Evolutionary conservation across 805 yeast genomes (phyloP), one percentile per base, ranked within the genome.

Genomic region (Ogataea pini): DNA sequence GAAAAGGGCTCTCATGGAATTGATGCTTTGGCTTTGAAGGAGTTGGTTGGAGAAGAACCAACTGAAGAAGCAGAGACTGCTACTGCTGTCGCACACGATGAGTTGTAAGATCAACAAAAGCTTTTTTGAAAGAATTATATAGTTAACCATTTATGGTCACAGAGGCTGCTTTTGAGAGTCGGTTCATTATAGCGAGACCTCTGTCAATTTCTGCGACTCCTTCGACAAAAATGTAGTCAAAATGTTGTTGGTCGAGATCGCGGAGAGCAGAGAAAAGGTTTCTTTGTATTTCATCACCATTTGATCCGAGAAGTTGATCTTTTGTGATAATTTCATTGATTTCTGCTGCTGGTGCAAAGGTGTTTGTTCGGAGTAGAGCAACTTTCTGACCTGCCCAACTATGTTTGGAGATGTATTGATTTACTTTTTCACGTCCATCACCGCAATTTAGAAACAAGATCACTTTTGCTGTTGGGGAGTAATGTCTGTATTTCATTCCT

Each of bases 401-500:
- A 31, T 53, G 37, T 18, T 24, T 31, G 4, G 25, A 44, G 24
- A 59, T 42, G 14, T 51, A 51, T 18, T 48, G 44, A 17, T 50
- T 44, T 2, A 52, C 31, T 1, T 59, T 45, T 4, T 36, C 12
- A 59, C 49, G 55, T 0, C 83, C 78, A 47, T 78, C 72, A 0
- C 72, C 73, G 41, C 80, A 72, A 20, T 80, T 75, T 19, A 72
- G 67, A 52, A 89, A 80, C 4, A 91, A 66, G 0, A 86, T 71
- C 3, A 94, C 98, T 49, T 78, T 81, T 0, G 97, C 96, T 1
- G 77, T 77, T 3, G 99, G 99, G 0, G 97, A 87, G 65, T 94
- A 94, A 65, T 94, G 99, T 57, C 87, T 83, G 64, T 94, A 94
- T 63, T 94, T 94, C 99, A 94, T 94, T 0, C 99, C 99, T 0